Evolutionary conservation across 257 asterid genomes (phyloP).

Genomic region (Striga asiatica): DNA sequence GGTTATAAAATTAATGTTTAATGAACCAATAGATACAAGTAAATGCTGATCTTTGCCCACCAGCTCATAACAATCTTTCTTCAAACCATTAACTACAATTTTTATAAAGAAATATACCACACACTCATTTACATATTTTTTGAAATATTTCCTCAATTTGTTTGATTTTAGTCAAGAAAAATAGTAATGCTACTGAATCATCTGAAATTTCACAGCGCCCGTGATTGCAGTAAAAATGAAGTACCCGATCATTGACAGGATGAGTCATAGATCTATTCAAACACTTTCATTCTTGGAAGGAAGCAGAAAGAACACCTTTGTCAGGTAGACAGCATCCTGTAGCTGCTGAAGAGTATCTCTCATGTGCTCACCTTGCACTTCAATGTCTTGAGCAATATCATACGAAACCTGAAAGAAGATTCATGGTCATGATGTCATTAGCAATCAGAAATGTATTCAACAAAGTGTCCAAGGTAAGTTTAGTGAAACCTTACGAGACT

Average conservation of each 20-base stretch:
- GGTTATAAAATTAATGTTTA: background rate
- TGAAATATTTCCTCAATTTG: too few relatives aligned
- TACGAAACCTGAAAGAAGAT: slow-evolving; percentile 59
- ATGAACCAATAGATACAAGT: background rate
- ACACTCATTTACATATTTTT: too few relatives aligned
- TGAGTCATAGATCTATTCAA: background rate
- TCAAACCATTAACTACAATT: too few relatives aligned
- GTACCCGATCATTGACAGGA: background rate
- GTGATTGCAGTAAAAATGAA: slow-evolving; percentile 1
- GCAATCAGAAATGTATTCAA: background rate
- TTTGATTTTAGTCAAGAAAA: too few relatives aligned
- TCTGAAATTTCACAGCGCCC: background rate
- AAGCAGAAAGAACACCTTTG: slow-evolving; percentile 55
- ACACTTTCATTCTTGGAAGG: background rate
- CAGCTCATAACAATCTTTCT: too few relatives aligned
- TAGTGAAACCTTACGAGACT: slow-evolving; percentile 14
- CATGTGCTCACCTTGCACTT: slow-evolving; percentile 74
- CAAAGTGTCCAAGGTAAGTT: slow-evolving; percentile 9
- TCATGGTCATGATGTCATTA: slow-evolving; percentile 10
- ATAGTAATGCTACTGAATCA: background rate
- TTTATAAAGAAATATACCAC: too few relatives aligned
- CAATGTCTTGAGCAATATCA: slow-evolving; percentile 77
- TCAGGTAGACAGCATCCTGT: slow-evolving; percentile 83
- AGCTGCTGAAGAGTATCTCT: slow-evolving; percentile 73
- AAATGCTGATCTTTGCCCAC: too few relatives aligned